Evolutionary conservation across 2,329 filamentous ascomycete genomes (phyloP).

Genomic region (Pseudocercospora fijiensis): DNA sequence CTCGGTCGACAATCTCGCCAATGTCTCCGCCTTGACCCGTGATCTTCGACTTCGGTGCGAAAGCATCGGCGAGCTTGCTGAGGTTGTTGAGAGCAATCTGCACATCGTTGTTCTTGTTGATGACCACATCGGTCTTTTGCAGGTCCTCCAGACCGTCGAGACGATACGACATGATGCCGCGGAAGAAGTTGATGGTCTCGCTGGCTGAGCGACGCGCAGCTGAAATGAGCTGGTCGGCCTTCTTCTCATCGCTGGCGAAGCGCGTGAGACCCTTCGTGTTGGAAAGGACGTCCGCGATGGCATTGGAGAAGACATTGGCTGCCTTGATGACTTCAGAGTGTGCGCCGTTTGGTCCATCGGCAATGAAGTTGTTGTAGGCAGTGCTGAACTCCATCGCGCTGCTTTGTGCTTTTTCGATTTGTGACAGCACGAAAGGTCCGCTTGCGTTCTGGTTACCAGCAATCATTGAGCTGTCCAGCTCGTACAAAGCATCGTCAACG

Average conservation of each 20-base stretch:
- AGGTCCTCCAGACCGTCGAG: conserved; percentile 85
- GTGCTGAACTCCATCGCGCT: conserved; percentile 97
- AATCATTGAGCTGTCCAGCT: conserved; percentile 96
- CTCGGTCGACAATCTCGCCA: conserved; percentile 86
- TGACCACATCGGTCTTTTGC: conserved; percentile 94
- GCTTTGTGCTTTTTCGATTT: conserved; percentile 93
- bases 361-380: conserved; percentile 97
- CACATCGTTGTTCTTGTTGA: conserved; percentile 95
- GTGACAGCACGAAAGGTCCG: conserved; percentile 88
- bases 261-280: conserved; percentile 95
- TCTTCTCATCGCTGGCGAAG: conserved; percentile 93
- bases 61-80: conserved; percentile 88
- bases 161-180: conserved; percentile 87
- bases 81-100: conserved; percentile 90
- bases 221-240: conserved; percentile 78
- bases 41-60: conserved; percentile 86
- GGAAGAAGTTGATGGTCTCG: conserved; percentile 91
- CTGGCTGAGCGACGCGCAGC: conserved; percentile 80
- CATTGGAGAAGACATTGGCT: conserved; percentile 84
- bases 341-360: conserved; percentile 84
- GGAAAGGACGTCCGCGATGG: conserved; percentile 88
- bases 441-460: conserved; percentile 98
- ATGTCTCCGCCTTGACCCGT: conserved; percentile 77
- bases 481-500: conserved; percentile 94
- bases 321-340: conserved; percentile 91